Percentiles rank a stretch among this genome's conserved stretches.
Conservation (phyloP, 1,284 basidiomycete species). For the Microbotryum lychnidis-dioicae region DNA sequence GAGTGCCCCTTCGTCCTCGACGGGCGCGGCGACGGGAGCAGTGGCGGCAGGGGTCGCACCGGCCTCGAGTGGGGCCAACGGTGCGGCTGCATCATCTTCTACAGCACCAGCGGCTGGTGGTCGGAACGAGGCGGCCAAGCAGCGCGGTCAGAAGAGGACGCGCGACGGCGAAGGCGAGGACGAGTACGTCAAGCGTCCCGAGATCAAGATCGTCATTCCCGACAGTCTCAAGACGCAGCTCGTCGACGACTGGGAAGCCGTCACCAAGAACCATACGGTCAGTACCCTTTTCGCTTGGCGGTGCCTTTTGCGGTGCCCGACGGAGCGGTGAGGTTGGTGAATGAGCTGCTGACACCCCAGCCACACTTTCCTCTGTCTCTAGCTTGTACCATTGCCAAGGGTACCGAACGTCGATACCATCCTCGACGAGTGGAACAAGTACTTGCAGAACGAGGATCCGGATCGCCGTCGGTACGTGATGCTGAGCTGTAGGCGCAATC, state of each 20-base stretch:
- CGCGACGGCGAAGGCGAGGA: constrained; percentile 38
- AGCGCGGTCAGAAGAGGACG: no score
- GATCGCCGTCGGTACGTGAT: constrained; percentile 15
- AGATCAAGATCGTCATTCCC: constrained; percentile 84
- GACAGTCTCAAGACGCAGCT: constrained; percentile 80
- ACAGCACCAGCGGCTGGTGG: no score
- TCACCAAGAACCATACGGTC: constrained; percentile 89
- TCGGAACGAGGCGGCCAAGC: no score
- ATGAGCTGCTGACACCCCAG: neutral
- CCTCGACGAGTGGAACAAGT: constrained; percentile 65
- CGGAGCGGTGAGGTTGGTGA: neutral
- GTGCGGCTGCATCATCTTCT: no score
- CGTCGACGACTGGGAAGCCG: constrained; percentile 96
- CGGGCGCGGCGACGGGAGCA: no score
- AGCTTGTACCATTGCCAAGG: constrained; percentile 81
- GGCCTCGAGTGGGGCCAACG: no score
- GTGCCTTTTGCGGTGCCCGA: neutral
- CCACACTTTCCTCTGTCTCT: constrained; percentile 1
- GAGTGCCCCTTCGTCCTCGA: no score
- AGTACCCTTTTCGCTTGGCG: constrained; percentile 11
- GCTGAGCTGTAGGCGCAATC: no score
- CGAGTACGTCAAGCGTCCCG: constrained; percentile 60
- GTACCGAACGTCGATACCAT: constrained; percentile 70
- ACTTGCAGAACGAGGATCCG: constrained; percentile 33
- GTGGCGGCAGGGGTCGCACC: no score